Conservation (phyloP, 2,329 filamentous ascomycete species). For the Diaporthe sp. region DNA sequence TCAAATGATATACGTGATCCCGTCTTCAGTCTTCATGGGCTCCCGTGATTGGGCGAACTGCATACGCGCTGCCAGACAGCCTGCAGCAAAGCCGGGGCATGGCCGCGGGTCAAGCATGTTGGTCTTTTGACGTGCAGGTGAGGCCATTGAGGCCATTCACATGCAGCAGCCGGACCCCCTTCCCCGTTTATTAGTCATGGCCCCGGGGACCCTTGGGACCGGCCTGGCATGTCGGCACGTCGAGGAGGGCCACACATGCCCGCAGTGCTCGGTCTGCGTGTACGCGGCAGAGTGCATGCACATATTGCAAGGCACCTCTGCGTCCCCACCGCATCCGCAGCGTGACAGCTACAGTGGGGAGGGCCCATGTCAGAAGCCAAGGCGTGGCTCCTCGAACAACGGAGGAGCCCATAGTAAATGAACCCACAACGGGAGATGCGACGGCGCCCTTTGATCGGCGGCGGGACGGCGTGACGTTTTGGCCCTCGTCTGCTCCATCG, state of each 20-base stretch:
- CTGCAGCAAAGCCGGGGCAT: not conserved
- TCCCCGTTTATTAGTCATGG: conserved; percentile 15
- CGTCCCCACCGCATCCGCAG: conserved; percentile 26
- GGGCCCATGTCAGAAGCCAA: conserved; percentile 21
- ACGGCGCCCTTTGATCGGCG: conserved; percentile 21
- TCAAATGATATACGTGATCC: not conserved
- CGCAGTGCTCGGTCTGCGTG: not conserved
- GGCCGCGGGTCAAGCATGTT: conserved; percentile 3
- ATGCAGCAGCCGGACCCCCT: conserved; percentile 16
- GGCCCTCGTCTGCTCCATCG: conserved; percentile 6
- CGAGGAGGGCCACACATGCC: conserved; percentile 21
- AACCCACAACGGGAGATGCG: conserved; percentile 27
- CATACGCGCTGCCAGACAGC: not conserved
- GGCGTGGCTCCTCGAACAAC: not conserved
- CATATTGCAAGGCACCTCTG: conserved; percentile 27
- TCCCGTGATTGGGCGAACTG: not conserved
- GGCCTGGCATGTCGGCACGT: conserved; percentile 5
- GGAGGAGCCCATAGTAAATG: not conserved
- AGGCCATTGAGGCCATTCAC: conserved; percentile 33
- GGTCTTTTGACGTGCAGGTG: conserved; percentile 20
- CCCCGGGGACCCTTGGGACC: not conserved
- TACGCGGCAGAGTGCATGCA: conserved; percentile 17
- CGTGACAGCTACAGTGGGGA: conserved; percentile 32
- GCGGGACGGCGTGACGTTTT: conserved; percentile 21
- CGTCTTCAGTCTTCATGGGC: not conserved